phyloP scores from a whole-genome alignment of 2,329 filamentous ascomycete genomes.

The Microcyclospora pomicola region DNA sequence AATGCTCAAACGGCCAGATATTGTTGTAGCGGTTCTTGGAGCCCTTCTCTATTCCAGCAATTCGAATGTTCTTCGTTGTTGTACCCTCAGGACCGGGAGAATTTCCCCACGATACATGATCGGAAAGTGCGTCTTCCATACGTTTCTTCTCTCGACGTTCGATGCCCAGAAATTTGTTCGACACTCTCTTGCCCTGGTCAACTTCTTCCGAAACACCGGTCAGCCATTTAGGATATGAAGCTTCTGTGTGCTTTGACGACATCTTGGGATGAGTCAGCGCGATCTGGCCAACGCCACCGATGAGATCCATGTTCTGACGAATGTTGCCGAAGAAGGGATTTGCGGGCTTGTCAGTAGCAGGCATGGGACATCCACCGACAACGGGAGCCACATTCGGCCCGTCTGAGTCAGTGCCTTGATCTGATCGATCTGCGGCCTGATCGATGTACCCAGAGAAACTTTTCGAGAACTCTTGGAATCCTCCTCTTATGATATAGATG shows the following conservation, averaged over 20 bases:
- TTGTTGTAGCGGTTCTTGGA: slow-evolving; percentile 96
- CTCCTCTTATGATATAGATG: slow-evolving; percentile 64
- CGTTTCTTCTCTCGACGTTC: slow-evolving; percentile 76
- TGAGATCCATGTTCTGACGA: slow-evolving; percentile 87
- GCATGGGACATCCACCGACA: slow-evolving; percentile 80
- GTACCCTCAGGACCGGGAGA: slow-evolving; percentile 13
- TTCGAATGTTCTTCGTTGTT: slow-evolving; percentile 42
- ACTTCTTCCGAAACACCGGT: slow-evolving; percentile 48
- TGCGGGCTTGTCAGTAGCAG: slow-evolving; percentile 49
- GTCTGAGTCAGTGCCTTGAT: slow-evolving; percentile 30
- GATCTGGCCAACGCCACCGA: slow-evolving; percentile 80
- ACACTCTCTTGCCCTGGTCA: slow-evolving; percentile 67
- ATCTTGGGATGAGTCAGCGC: slow-evolving; percentile 44
- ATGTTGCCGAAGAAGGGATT: slow-evolving; percentile 96
- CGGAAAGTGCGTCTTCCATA: slow-evolving; percentile 71
- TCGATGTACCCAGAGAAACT: slow-evolving; percentile 55
- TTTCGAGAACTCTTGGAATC: slow-evolving; percentile 60
- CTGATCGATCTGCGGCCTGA: slow-evolving; percentile 5
- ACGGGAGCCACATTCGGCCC: slow-evolving; percentile 54
- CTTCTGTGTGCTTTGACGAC: slow-evolving; percentile 34
- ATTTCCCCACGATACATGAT: slow-evolving; percentile 43
- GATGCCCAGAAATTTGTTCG: slow-evolving; percentile 70
- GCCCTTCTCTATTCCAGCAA: slow-evolving; percentile 89
- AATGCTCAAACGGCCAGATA: slow-evolving; percentile 91
- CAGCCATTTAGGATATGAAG: slow-evolving; percentile 63